Evolutionary conservation across 73 alveolate species (phyloP).

Genomic region (Paramecium tetraurelia): DNA sequence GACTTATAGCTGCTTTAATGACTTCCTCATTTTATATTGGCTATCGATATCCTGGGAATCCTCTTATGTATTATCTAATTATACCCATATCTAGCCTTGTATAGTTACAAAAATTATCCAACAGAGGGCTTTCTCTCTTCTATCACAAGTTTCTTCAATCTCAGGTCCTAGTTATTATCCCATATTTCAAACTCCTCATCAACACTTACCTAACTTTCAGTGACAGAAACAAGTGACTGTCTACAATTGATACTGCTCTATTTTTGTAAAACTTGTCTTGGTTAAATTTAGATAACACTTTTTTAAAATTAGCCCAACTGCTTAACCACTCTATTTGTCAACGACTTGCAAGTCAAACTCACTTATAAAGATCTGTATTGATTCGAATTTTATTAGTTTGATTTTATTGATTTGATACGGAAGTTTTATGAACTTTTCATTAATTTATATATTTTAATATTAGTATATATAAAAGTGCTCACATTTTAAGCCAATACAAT

Average conservation of each 20-base stretch:
- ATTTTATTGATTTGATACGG: background rate
- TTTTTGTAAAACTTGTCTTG: background rate
- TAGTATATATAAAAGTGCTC: background rate
- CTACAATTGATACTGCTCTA: background rate
- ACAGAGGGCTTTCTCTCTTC: constrained; percentile 8
- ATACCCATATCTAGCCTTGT: constrained; percentile 51
- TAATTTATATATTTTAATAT: background rate
- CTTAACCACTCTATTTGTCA: background rate
- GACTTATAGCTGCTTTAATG: background rate
- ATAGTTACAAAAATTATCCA: constrained; percentile 9
- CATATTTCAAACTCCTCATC: constrained; percentile 38
- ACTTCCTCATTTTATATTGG: constrained; percentile 21
- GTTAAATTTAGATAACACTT: background rate
- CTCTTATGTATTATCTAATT: background rate
- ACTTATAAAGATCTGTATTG: background rate
- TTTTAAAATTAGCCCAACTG: background rate
- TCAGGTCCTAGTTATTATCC: background rate
- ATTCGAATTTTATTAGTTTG: background rate
- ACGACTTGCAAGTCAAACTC: background rate
- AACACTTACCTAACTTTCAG: background rate
- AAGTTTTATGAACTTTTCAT: background rate
- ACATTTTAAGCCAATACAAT: background rate
- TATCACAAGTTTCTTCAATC: background rate
- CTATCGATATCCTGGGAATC: background rate
- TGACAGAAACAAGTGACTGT: background rate